Evolutionary conservation across 805 yeast genomes (phyloP).

Genomic region (Limtongozyma cylindracea): DNA sequence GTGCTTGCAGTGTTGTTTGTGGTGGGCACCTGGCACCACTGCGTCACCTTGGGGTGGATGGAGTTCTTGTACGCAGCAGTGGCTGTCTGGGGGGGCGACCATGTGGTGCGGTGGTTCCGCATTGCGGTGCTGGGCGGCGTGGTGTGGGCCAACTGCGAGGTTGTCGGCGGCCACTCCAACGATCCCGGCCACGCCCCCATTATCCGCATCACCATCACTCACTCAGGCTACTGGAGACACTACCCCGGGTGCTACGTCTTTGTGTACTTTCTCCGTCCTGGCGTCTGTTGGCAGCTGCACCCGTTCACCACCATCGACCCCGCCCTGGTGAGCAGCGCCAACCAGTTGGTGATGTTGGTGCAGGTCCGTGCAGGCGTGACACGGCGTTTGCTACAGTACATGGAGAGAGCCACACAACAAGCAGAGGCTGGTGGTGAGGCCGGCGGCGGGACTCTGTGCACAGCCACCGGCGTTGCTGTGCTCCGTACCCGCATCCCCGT

Average conservation of each 20-base stretch:
- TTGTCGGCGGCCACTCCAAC: constrained; percentile 17
- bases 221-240: constrained; percentile 21
- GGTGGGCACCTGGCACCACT: constrained; percentile 31
- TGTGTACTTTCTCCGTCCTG: constrained; percentile 25
- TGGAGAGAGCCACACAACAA: too few species aligned
- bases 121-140: constrained; percentile 11
- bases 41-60: constrained; percentile 13
- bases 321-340: constrained; percentile 11
- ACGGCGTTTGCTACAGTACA: too few species aligned
- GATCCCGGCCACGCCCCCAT: too few species aligned
- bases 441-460: too few species aligned
- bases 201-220: constrained; percentile 18
- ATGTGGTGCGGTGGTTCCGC: constrained; percentile 9
- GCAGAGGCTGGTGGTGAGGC: too few species aligned
- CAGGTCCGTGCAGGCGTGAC: too few species aligned
- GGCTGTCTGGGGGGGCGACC: constrained; percentile 15
- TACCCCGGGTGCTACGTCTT: constrained; percentile 31
- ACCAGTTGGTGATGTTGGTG: too few species aligned
- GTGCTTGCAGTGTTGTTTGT: constrained; percentile 17
- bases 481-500: too few species aligned
- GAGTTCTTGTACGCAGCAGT: constrained; percentile 13
- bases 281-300: constrained; percentile 43
- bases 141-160: constrained; percentile 9
- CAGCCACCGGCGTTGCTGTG: too few species aligned
- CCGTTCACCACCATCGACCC: constrained; percentile 38